Base-by-base conservation (phyloP, 805 yeast genomes). In the Schizosaccharomyces lindneri region DNA sequence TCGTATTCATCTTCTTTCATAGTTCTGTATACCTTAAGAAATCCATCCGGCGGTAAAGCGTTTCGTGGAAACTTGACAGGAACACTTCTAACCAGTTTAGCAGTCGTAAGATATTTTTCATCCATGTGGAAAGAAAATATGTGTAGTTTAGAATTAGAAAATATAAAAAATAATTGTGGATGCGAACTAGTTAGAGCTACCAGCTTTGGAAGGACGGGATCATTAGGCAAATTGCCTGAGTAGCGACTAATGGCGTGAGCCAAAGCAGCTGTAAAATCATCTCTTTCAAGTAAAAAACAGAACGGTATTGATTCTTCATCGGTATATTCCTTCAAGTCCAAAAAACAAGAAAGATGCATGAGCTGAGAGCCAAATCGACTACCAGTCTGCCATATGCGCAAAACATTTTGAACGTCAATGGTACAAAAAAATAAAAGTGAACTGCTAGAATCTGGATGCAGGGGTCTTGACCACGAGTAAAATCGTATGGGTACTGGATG, bases 401-500 rank as follows among this genome's bases (percentile, higher is more conserved):
- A 67, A 11, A 76, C 74, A 5, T 76, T 72, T 66, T 84, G 87
- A 19, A 76, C 72, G 36, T 84, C 73, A n/a, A 82, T 66, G 0
- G 95, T 81, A 68, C 83, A 87, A 5, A 88, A 71, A 0, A 79
- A 74, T 62, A 81, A 78, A 19, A 76, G 76, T 1, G 39, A 63
- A 19, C 59, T 61, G 43, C 73, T 73, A 4, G 72, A 71, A 5
- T 61, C 64, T 17, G 57, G 36, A n/a, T 68, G 73, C 65, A 66
- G 71, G 62, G 67, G 68, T 60, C 65, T 70, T 64, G 80, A 77
- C 89, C 90, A 84, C 62, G 82, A 74, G 48, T 83, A 68, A 43
- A 74, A 73, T 0, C 81, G 75, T 0, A 88, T 80, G 61, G 76
- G 76, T 0, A 75, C 68, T 1, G 83, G 81, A 67, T 85, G 94